Conservation (phyloP, 1,284 basidiomycete species). For the Tilletia walkeri region DNA sequence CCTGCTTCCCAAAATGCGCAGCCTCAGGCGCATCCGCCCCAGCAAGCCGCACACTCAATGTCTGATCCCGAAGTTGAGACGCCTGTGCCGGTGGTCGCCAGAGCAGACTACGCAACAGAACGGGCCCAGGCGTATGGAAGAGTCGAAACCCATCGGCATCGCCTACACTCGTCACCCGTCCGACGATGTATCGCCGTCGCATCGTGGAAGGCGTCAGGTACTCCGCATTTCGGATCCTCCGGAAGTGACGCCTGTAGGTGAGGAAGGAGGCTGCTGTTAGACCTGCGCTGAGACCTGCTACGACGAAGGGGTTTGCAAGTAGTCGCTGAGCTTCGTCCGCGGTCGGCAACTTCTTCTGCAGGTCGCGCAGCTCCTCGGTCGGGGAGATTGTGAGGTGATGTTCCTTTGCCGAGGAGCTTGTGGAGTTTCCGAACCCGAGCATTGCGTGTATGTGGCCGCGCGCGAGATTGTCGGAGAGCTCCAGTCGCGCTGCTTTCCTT, state of each 20-base stretch:
- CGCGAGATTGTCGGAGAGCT: too few species aligned
- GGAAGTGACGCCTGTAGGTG: conserved; percentile 50
- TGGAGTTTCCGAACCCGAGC: not conserved
- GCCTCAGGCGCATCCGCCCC: conserved; percentile 53
- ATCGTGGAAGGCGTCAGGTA: conserved; percentile 47
- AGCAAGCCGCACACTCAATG: conserved; percentile 49
- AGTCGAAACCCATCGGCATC: conserved; percentile 54
- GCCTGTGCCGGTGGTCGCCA: conserved; percentile 27
- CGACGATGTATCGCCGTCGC: conserved; percentile 45
- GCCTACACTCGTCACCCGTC: conserved; percentile 46
- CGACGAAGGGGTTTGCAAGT: conserved; percentile 1
- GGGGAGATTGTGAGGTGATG: not conserved
- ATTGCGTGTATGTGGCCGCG: not conserved
- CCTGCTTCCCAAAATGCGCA: conserved; percentile 51
- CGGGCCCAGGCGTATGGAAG: conserved; percentile 50
- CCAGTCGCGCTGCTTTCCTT: too few species aligned
- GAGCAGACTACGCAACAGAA: conserved; percentile 32
- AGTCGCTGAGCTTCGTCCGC: not conserved
- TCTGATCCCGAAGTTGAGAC: conserved; percentile 27
- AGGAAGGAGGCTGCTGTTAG: conserved; percentile 18
- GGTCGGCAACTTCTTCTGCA: not conserved
- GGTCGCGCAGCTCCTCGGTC: not conserved
- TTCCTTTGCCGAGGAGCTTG: not conserved
- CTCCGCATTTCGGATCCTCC: conserved; percentile 45
- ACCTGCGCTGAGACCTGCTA: not conserved